Conservation (phyloP, 371 early-diverging fungal genomes). For the Mortierella sp. region DNA sequence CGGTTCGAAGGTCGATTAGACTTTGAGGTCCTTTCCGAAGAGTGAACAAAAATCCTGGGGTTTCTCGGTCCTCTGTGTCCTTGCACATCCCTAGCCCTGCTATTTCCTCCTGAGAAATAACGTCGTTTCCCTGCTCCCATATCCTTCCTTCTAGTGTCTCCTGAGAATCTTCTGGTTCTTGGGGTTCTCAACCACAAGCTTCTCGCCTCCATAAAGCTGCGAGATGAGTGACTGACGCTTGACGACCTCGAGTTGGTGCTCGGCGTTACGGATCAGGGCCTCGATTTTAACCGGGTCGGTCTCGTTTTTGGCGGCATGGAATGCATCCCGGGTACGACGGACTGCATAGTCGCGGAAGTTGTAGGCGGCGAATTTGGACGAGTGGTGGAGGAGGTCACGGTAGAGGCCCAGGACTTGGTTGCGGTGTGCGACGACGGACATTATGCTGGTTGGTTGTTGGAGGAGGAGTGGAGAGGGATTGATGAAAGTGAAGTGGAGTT, state of each 20-base stretch:
- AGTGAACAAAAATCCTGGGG: constrained; percentile 10
- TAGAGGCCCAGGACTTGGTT: constrained; percentile 73
- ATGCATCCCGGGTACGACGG: constrained; percentile 78
- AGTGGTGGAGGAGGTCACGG: constrained; percentile 74
- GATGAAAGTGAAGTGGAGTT: neutral
- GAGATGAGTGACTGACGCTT: constrained; percentile 79
- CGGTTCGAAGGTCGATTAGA: neutral
- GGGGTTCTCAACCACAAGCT: constrained; percentile 72
- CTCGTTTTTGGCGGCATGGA: constrained; percentile 71
- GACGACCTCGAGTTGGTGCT: constrained; percentile 72
- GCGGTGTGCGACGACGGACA: constrained; percentile 34
- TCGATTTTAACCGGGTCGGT: constrained; percentile 70
- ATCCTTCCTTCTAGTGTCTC: constrained; percentile 27
- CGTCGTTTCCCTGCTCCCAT: neutral
- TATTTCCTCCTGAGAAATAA: neutral
- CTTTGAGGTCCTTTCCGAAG: constrained; percentile 8
- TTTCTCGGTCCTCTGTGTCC: neutral
- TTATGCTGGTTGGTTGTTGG: constrained; percentile 1
- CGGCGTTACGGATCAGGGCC: constrained; percentile 66
- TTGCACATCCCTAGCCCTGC: neutral
- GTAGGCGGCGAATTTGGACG: constrained; percentile 75
- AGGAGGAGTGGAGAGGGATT: neutral
- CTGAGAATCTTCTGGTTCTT: constrained; percentile 39
- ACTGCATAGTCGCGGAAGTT: constrained; percentile 82
- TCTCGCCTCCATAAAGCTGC: constrained; percentile 69